phyloP scores from a whole-genome alignment of 306 rosid genomes.

The Argentina anserina region DNA sequence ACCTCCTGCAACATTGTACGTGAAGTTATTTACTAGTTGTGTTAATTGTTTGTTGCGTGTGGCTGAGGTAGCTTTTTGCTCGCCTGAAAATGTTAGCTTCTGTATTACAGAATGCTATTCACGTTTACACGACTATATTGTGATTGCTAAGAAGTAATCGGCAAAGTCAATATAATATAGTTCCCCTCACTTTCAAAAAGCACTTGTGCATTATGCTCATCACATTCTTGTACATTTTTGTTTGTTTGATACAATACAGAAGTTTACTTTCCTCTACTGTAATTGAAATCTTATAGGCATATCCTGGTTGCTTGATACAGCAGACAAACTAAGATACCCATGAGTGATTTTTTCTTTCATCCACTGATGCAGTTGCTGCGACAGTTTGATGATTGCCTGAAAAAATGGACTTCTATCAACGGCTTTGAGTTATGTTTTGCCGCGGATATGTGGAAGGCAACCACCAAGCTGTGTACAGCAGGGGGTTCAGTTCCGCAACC shows the following conservation, averaged over 20 bases:
- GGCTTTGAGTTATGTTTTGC: slow-evolving; percentile 2
- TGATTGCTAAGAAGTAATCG: no score
- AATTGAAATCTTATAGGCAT: slow-evolving; percentile 18
- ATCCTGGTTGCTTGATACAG: slow-evolving; percentile 35
- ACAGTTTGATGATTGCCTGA: slow-evolving; percentile 25
- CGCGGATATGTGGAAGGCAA: slow-evolving; percentile 25
- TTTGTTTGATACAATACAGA: neutral
- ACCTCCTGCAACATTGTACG: no score
- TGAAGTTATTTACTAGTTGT: no score
- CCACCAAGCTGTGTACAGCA: slow-evolving; percentile 25
- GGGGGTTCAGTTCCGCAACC: slow-evolving; percentile 17
- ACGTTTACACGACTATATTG: no score
- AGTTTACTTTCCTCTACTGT: neutral
- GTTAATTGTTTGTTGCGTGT: no score
- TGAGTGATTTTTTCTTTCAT: slow-evolving; percentile 19
- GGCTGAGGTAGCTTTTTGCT: no score
- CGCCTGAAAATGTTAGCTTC: no score
- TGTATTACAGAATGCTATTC: no score
- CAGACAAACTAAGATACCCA: slow-evolving; percentile 41
- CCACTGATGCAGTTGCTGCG: slow-evolving; percentile 30
- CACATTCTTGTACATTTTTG: neutral
- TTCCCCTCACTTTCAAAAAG: neutral
- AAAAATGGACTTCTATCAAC: slow-evolving; percentile 19
- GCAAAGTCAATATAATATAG: neutral
- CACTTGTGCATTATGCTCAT: no score